Evolutionary conservation across 306 rosid species (phyloP).

Genomic region (Rosa chinensis): DNA sequence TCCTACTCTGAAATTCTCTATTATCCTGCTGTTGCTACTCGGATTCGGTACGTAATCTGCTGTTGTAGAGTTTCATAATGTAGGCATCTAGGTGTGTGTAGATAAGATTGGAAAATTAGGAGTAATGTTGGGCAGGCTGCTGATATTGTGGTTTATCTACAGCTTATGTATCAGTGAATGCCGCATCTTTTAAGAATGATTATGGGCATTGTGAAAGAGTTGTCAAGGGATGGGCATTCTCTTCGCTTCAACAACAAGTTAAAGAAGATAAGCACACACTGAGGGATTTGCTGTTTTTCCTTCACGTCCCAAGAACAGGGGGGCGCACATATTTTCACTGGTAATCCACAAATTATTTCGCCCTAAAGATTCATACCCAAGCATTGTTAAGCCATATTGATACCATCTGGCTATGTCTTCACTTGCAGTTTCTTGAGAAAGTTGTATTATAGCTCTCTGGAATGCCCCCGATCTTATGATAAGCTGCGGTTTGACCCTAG

Average conservation of each 20-base stretch:
- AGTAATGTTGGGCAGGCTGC: background rate
- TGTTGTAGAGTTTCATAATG: background rate
- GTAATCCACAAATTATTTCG: conserved; percentile 33
- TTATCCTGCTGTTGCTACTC: conserved; percentile 47
- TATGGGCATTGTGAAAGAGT: conserved; percentile 63
- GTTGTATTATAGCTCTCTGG: conserved; percentile 71
- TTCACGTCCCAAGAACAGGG: conserved; percentile 95
- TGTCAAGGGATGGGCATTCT: conserved; percentile 69
- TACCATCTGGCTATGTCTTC: conserved; percentile 22
- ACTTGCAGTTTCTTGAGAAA: conserved; percentile 72
- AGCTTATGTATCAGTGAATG: conserved; percentile 43
- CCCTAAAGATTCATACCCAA: background rate
- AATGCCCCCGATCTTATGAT: conserved; percentile 96
- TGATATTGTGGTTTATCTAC: background rate
- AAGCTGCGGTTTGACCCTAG: conserved; percentile 97
- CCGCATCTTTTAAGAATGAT: conserved; percentile 38
- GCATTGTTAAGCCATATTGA: conserved; percentile 18
- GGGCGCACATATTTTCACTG: conserved; percentile 92
- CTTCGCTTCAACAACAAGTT: conserved; percentile 59
- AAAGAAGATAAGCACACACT: conserved; percentile 65
- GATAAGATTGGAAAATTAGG: background rate
- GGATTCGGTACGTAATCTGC: conserved; percentile 47
- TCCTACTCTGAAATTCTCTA: conserved; percentile 46
- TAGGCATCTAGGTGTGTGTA: background rate
- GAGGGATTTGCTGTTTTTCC: conserved; percentile 80